Evolutionary conservation across 2,329 filamentous ascomycete genomes (phyloP).

Genomic region (Fusarium mexicanum): DNA sequence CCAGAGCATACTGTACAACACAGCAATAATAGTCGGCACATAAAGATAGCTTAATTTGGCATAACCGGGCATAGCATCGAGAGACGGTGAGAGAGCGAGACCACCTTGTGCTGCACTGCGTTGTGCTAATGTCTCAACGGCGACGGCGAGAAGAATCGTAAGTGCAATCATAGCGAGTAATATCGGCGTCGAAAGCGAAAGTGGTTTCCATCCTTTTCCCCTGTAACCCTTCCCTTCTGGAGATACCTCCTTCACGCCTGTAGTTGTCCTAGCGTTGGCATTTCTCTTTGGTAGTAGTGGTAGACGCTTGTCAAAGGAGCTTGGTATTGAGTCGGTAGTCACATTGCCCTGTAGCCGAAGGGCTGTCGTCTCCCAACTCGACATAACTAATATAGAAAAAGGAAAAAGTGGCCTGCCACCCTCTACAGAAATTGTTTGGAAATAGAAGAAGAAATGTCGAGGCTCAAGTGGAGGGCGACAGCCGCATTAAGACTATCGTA

Average conservation of each 20-base stretch:
- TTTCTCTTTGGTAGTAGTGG: slow-evolving; percentile 2
- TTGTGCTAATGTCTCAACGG: slow-evolving; percentile 57
- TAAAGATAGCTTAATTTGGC: slow-evolving; percentile 58
- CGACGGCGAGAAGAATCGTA: slow-evolving; percentile 52
- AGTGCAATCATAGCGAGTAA: slow-evolving; percentile 49
- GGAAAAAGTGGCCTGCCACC: slow-evolving; percentile 11
- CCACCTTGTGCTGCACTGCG: slow-evolving; percentile 55
- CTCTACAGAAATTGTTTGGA: not conserved
- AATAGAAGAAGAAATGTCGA: not conserved
- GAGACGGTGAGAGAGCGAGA: slow-evolving; percentile 40
- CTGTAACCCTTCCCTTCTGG: not conserved
- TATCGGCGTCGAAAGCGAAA: slow-evolving; percentile 45
- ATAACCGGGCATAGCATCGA: slow-evolving; percentile 48
- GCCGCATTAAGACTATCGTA: not conserved
- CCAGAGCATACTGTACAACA: slow-evolving; percentile 66
- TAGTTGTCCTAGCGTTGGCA: not conserved
- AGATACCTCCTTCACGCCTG: not conserved
- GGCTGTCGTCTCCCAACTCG: slow-evolving; percentile 29
- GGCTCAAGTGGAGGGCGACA: not conserved
- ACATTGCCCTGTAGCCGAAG: slow-evolving; percentile 5
- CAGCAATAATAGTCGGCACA: slow-evolving; percentile 62
- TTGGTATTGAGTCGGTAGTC: not conserved
- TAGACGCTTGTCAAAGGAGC: slow-evolving; percentile 8
- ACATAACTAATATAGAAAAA: slow-evolving; percentile 10
- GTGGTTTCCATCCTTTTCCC: slow-evolving; percentile 34